These are phyloP conservation scores for Handroanthus guayacan DNA, from an alignment of 257 asterid genomes.

Conservation along the genomic window DNA sequence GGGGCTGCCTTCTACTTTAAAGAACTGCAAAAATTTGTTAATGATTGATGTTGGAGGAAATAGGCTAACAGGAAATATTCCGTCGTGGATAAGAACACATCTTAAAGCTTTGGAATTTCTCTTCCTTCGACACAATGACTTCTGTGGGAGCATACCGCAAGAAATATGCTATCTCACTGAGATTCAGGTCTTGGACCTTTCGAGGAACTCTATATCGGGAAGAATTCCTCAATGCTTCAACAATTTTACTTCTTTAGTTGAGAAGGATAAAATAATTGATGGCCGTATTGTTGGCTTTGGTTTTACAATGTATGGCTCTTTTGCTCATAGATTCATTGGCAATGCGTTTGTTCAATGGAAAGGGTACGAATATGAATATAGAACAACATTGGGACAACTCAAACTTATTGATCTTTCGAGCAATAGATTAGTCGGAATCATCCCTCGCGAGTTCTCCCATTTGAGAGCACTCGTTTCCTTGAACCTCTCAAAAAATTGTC, in stretches of 20 bases:
- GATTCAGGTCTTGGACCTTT: conserved; percentile 51
- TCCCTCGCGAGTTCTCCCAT: conserved; percentile 21
- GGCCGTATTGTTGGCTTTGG: not conserved
- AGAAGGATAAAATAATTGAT: not conserved
- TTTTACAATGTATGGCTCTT: too few relatives aligned
- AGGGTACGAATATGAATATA: too few relatives aligned
- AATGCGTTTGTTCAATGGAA: conserved; percentile 42
- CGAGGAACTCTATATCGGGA: conserved; percentile 44
- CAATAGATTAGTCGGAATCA: conserved; percentile 37
- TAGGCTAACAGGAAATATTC: conserved; percentile 37
- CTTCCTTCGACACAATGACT: conserved; percentile 33
- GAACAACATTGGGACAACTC: conserved; percentile 25
- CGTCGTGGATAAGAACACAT: conserved; percentile 37
- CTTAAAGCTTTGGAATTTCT: conserved; percentile 14
- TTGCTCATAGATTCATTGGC: not conserved
- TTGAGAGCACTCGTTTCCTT: conserved; percentile 37
- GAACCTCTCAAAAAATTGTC: conserved; percentile 44
- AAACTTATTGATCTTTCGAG: conserved; percentile 47
- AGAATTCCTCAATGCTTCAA: conserved; percentile 45
- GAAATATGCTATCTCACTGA: conserved; percentile 41
- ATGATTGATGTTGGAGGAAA: conserved; percentile 50
- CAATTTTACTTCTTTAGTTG: conserved; percentile 30
- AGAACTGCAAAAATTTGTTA: conserved; percentile 32
- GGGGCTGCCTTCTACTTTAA: conserved; percentile 39
- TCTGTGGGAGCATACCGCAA: conserved; percentile 42